Base-by-base conservation (phyloP, 495 filamentous ascomycete species). In the Neurospora intermedia region DNA sequence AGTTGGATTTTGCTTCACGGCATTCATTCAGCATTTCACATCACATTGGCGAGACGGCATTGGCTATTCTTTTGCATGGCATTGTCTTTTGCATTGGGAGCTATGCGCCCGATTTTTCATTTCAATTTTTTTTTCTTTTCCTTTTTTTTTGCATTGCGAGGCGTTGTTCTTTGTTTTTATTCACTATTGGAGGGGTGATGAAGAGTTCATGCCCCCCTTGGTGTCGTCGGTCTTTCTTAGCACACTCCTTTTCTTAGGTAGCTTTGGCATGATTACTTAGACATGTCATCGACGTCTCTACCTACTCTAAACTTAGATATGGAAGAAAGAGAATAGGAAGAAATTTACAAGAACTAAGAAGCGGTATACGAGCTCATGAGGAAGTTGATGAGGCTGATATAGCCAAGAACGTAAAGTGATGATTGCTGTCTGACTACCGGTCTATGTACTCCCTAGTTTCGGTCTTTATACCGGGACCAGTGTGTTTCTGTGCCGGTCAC, bases 71-170 rank as follows among this genome's bases (percentile, higher is more conserved):
- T 62, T 62, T 62, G 54, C 54, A 62, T 62, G 23, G 48, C 48
- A 27, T 62, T 62, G 23, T 62, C 54, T 62, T 38, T 38, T 35
- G 54, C 54, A 62, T 62, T 6, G 54, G 54, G 54, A 62, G 6
- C 15, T 0, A 35, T 16, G 54, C 54, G 54, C 20, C 13, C 18
- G 43, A 27, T 42, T 66, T 16, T 38, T 38, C 35, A 3, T 38
- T 38, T 38, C 35, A 38, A 2, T 38, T 38, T 38, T 6, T 38
- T 38, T 0, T 38, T 4, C 70, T 66, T 66, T 7, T 43, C 41
- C 20, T 20, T 11, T n/a, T n/a, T 72, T 69, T 42, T 46, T 42
- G 69, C 72, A 73, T 73, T 16, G 69, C 69, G 18, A 71, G 69
- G 69, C 42, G 48, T 74, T 72, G 70, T 11, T 23, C 15, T 38